Evolutionary conservation across 495 filamentous ascomycete genomes (phyloP).

Genomic region (Trypethelium eluteriae): DNA sequence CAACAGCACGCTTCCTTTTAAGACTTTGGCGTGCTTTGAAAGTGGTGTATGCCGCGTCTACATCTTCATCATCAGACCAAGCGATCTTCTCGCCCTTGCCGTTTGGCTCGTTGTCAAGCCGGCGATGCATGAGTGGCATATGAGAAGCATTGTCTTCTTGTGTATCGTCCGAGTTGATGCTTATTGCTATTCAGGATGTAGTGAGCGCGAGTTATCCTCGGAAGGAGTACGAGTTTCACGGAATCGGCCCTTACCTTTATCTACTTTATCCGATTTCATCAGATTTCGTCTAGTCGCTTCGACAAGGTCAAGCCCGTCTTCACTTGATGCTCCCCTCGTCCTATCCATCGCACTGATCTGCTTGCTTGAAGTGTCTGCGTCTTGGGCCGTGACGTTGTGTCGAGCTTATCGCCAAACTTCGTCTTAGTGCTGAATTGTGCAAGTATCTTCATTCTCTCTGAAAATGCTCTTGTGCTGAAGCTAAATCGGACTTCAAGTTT

Average conservation of each 20-base stretch:
- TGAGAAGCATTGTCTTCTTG: not conserved
- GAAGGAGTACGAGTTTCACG: not conserved
- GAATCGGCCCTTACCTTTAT: not conserved
- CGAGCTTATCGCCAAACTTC: too few species aligned
- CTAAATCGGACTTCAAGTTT: too few species aligned
- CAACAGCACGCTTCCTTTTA: slow-evolving; percentile 47
- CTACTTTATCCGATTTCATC: not conserved
- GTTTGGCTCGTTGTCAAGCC: not conserved
- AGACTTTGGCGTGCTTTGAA: slow-evolving; percentile 53
- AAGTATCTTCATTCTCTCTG: too few species aligned
- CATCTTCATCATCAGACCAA: slow-evolving; percentile 37
- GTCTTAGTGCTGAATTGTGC: too few species aligned
- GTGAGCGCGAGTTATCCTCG: not conserved
- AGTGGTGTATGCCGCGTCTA: slow-evolving; percentile 47
- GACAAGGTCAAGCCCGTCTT: not conserved
- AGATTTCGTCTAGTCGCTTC: not conserved
- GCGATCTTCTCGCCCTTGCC: slow-evolving; percentile 21
- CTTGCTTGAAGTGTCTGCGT: not conserved
- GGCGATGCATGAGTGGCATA: not conserved
- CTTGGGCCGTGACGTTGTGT: not conserved
- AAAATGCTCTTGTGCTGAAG: too few species aligned
- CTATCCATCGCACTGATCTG: not conserved
- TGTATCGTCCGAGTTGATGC: not conserved
- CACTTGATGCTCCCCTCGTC: not conserved
- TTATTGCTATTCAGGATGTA: not conserved